Evolutionary conservation across 352 stramenopile species (phyloP).

Genomic region (Phytopythium delawarense): DNA sequence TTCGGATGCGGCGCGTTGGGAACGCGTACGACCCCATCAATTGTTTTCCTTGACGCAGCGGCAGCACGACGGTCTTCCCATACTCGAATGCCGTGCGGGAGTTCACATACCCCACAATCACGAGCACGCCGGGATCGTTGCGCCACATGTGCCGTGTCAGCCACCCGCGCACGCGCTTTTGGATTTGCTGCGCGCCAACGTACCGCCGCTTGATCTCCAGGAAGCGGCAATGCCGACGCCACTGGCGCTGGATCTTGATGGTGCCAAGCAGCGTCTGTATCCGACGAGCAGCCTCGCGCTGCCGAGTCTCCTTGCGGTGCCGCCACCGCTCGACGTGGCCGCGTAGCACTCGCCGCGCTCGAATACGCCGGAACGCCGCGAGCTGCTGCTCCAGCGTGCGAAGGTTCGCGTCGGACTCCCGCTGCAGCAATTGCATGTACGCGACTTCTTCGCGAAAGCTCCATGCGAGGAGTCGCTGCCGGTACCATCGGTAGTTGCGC

Average conservation of each 20-base stretch:
- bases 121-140: constrained; percentile 48
- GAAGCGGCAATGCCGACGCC: constrained; percentile 43
- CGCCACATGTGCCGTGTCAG: constrained; percentile 63
- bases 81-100: constrained; percentile 40
- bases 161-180: constrained; percentile 56
- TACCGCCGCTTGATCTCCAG: constrained; percentile 45
- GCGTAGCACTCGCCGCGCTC: constrained; percentile 44
- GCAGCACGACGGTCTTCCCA: constrained; percentile 34
- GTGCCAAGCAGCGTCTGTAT: constrained; percentile 44
- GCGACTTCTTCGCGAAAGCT: constrained; percentile 49
- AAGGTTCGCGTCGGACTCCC: constrained; percentile 36
- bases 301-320: constrained; percentile 21
- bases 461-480: constrained; percentile 47
- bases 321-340: constrained; percentile 40
- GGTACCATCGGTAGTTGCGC: constrained; percentile 52
- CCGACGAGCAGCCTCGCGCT: constrained; percentile 23
- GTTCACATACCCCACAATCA: constrained; percentile 36
- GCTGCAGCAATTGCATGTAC: constrained; percentile 46
- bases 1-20: constrained; percentile 40
- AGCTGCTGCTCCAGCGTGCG: constrained; percentile 44
- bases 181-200: constrained; percentile 38
- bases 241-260: constrained; percentile 60
- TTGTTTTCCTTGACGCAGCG: constrained; percentile 9
- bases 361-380: constrained; percentile 37
- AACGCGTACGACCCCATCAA: constrained; percentile 48